Percentiles rank a stretch among this genome's conserved stretches.
These are phyloP conservation scores for Magnaporthiopsis poae DNA, from an alignment of 2,329 filamentous ascomycete genomes.

Conservation along the genomic window DNA sequence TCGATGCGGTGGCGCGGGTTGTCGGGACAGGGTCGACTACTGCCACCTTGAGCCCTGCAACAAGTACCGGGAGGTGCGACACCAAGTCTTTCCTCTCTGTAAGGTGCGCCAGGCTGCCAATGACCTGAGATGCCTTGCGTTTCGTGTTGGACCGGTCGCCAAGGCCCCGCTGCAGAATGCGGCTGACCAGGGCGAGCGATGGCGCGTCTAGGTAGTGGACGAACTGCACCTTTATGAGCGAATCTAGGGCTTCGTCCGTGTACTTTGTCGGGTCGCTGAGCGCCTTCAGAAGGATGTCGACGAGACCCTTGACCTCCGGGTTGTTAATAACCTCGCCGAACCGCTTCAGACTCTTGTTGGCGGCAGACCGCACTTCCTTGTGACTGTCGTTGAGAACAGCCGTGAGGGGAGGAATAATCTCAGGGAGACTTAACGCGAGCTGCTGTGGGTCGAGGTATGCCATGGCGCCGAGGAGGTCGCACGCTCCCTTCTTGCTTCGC, in stretches of 20 bases:
- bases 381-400: slow-evolving; percentile 93
- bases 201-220: slow-evolving; percentile 97
- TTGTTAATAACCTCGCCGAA: slow-evolving; percentile 98
- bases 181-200: slow-evolving; percentile 85
- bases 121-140: slow-evolving; percentile 91
- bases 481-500: slow-evolving; percentile 97
- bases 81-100: slow-evolving; percentile 93
- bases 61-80: slow-evolving; percentile 80
- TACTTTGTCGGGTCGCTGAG: slow-evolving; percentile 95
- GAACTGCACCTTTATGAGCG: slow-evolving; percentile 95
- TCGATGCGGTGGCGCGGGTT: slow-evolving; percentile 89
- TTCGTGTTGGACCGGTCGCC: slow-evolving; percentile 89
- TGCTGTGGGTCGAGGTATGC: slow-evolving; percentile 95
- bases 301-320: slow-evolving; percentile 87
- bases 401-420: slow-evolving; percentile 93
- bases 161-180: slow-evolving; percentile 86
- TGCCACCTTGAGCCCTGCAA: slow-evolving; percentile 78
- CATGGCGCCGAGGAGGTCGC: slow-evolving; percentile 94
- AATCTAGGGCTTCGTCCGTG: slow-evolving; percentile 86
- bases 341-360: slow-evolving; percentile 90
- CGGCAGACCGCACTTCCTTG: slow-evolving; percentile 85
- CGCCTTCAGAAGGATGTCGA: slow-evolving; percentile 85
- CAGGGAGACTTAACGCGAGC: slow-evolving; percentile 79
- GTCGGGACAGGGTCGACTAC: slow-evolving; percentile 93
- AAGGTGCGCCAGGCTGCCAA: slow-evolving; percentile 91